These are phyloP conservation scores for Thielaviopsis musarum DNA, from an alignment of 2,329 filamentous ascomycete species.

Conservation along the genomic window DNA sequence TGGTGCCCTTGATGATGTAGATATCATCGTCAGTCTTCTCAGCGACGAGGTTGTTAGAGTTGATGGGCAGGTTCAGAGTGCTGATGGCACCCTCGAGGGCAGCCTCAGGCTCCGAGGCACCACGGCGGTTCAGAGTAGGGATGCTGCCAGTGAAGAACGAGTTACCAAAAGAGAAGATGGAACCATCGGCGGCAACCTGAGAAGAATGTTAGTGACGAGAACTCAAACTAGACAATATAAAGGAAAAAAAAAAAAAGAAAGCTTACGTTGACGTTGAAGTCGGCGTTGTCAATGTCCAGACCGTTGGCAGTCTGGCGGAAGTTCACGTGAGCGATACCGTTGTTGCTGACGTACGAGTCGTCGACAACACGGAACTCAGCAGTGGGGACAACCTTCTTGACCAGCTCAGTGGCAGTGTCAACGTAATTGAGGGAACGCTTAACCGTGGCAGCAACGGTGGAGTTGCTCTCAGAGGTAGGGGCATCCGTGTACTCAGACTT, in stretches of 20 bases:
- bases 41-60: slow-evolving; percentile 17
- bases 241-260: not conserved
- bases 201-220: not conserved
- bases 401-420: slow-evolving; percentile 26
- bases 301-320: slow-evolving; percentile 42
- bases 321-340: slow-evolving; percentile 39
- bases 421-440: slow-evolving; percentile 19
- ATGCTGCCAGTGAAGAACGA: slow-evolving; percentile 27
- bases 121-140: slow-evolving; percentile 24
- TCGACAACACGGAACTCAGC: slow-evolving; percentile 32
- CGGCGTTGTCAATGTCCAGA: slow-evolving; percentile 42
- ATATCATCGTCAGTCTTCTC: slow-evolving; percentile 18
- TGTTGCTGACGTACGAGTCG: slow-evolving; percentile 36
- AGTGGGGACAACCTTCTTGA: slow-evolving; percentile 22
- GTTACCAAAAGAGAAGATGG: slow-evolving; percentile 41
- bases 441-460: slow-evolving; percentile 15
- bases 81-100: slow-evolving; percentile 26
- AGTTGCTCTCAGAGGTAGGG: slow-evolving; percentile 13
- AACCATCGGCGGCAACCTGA: slow-evolving; percentile 33
- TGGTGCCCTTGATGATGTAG: slow-evolving; percentile 29
- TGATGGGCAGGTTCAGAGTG: slow-evolving; percentile 19
- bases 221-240: not conserved
- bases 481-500: slow-evolving; percentile 20
- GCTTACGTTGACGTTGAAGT: slow-evolving; percentile 43
- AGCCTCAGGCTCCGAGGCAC: slow-evolving; percentile 25